Conservation (phyloP, 1,284 basidiomycete genomes). For the Microbotryum violaceum region DNA sequence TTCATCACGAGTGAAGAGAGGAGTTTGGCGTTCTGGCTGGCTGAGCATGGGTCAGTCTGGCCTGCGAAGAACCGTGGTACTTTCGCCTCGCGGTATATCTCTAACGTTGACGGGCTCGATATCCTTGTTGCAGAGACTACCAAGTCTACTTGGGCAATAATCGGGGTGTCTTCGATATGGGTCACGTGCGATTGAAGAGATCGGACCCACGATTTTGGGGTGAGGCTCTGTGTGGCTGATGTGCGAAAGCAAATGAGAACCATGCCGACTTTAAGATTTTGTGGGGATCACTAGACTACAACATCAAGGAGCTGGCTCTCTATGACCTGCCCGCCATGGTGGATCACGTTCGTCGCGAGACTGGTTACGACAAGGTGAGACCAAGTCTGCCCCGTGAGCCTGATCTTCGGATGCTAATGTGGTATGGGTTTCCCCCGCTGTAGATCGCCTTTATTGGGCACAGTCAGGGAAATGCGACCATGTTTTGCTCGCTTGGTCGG, state of each 20-base stretch:
- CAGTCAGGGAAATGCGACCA: constrained; percentile 53
- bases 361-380: constrained; percentile 51
- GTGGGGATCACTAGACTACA: constrained; percentile 47
- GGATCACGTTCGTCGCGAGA: constrained; percentile 51
- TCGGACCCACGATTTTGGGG: constrained; percentile 55
- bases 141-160: constrained; percentile 58
- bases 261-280: not conserved
- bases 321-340: constrained; percentile 56
- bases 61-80: too few relatives aligned
- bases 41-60: constrained; percentile 45
- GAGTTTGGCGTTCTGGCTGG: constrained; percentile 56
- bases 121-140: constrained; percentile 42
- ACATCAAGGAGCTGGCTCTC: constrained; percentile 54
- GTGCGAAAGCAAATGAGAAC: not conserved
- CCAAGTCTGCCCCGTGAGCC: not conserved
- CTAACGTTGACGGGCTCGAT: not conserved
- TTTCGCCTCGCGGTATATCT: not conserved
- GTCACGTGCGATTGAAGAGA: constrained; percentile 48
- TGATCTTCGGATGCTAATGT: constrained; percentile 19
- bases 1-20: constrained; percentile 58
- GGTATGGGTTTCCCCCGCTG: constrained; percentile 7
- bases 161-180: constrained; percentile 56
- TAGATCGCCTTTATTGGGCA: constrained; percentile 55
- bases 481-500: constrained; percentile 42
- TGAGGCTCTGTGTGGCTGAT: constrained; percentile 31